Evolutionary conservation across 2,329 filamentous ascomycete genomes (phyloP), one percentile per base, ranked within the genome.

Genomic region (Periconia sp.): DNA sequence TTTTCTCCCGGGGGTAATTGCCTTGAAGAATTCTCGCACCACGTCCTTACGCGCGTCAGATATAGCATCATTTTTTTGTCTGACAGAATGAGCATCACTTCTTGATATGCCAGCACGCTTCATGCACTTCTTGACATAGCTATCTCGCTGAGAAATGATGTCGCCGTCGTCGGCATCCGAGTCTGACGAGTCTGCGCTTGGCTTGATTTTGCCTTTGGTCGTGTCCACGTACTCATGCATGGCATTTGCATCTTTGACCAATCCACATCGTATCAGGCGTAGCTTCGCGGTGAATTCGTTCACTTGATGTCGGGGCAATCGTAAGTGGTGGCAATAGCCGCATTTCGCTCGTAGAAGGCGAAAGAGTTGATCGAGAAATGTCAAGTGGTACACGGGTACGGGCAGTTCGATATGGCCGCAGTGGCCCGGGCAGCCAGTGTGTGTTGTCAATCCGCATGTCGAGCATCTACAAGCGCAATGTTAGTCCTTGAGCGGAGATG

Each of bases 321-420:
- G 89, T 56, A 99, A 85, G 43, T 86, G 84, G 65, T 92, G 87
- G 73, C 95, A 99, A 74, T 96, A 96, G 46, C 87, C 81, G 69
- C 94, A 99, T 70, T 92, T 88, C 40, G 89, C 87, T 57, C 91
- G 85, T 15, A 99, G 79, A 32, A 99, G 78, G 31, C 89, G 86
- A 52, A 95, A 82, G 38, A 92, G 82, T 69, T 96, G 92, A 66
- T 96, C 92, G 78, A 99, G 87, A 65, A 96, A 97, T 2, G 91
- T 88, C n/a, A 92, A 89, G 70, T 99, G 92, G 69, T 97, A 99
- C 38, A 96, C 89, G 33, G 89, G 89, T 10, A 92, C 87, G 11
- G 94, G 92, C 10, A 99, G 84, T 60, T 96, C 90, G 68, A 99
- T 95, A 66, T 99, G 94, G 39, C 94, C 95, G 46, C 88, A 83